Conservation (phyloP, 2,329 filamentous ascomycete genomes). For the Venturia nashicola region DNA sequence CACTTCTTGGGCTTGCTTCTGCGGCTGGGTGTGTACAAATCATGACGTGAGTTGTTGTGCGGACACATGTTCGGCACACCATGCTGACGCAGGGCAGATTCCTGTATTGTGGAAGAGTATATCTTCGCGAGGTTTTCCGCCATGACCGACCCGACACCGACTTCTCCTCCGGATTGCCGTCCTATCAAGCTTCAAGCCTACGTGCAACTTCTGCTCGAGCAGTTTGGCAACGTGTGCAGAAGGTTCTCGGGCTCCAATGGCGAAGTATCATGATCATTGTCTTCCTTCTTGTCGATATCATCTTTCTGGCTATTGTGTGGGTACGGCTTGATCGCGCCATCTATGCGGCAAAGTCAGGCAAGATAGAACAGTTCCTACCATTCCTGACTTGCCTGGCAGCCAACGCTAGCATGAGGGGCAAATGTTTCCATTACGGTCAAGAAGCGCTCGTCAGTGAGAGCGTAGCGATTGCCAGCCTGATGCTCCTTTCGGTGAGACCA, state of each 20-base stretch:
- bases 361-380: conserved; percentile 41
- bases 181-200: conserved; percentile 59
- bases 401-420: conserved; percentile 44
- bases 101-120: conserved; percentile 87
- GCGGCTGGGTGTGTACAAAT: conserved; percentile 71
- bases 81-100: conserved; percentile 21
- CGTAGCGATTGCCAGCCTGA: conserved; percentile 67
- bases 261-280: conserved; percentile 80
- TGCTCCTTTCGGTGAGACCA: conserved; percentile 62
- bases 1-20: conserved; percentile 65
- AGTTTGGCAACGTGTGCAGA: conserved; percentile 73
- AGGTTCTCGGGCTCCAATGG: conserved; percentile 89
- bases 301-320: conserved; percentile 89
- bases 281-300: conserved; percentile 79
- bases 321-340: conserved; percentile 67
- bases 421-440: conserved; percentile 51
- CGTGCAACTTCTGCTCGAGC: conserved; percentile 73
- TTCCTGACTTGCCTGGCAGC: conserved; percentile 63
- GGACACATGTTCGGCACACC: conserved; percentile 6
- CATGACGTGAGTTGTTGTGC: conserved; percentile 50
- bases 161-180: conserved; percentile 55
- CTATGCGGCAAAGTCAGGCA: conserved; percentile 43
- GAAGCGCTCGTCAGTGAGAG: conserved; percentile 59
- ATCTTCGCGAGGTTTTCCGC: conserved; percentile 64
- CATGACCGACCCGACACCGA: conserved; percentile 58